These are phyloP conservation scores for Pichia cephalocereana DNA, from an alignment of 805 yeast species.

Conservation along the genomic window DNA sequence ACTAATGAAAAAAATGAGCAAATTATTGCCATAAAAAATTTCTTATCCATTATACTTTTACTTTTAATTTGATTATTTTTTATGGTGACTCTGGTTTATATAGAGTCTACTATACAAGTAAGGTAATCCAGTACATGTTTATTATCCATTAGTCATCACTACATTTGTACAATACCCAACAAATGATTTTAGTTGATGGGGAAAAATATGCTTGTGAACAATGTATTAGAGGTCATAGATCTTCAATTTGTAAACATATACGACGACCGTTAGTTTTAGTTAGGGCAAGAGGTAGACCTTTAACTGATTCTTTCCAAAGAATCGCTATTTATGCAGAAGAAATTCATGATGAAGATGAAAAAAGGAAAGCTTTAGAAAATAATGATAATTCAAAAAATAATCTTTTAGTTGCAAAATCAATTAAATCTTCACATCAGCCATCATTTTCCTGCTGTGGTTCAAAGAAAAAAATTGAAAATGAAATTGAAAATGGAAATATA, in stretches of 20 bases:
- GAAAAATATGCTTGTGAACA: slow-evolving; percentile 76
- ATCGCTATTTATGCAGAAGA: slow-evolving; percentile 49
- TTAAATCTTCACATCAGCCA: neutral
- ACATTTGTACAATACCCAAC: neutral
- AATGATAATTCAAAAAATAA: neutral
- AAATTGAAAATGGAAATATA: no score
- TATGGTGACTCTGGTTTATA: no score
- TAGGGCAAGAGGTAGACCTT: slow-evolving; percentile 83
- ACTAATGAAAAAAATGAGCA: neutral
- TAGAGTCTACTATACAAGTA: neutral
- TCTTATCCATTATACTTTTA: no score
- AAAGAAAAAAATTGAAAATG: neutral
- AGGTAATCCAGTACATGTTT: neutral
- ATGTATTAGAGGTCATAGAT: slow-evolving; percentile 90
- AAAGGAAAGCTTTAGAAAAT: neutral
- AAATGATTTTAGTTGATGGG: slow-evolving; percentile 61
- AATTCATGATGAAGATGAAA: slow-evolving; percentile 2
- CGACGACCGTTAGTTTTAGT: slow-evolving; percentile 76
- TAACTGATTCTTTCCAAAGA: slow-evolving; percentile 46
- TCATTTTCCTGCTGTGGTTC: neutral
- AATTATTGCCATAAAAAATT: neutral
- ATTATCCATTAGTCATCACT: no score
- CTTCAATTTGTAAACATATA: slow-evolving; percentile 78
- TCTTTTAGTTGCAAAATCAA: slow-evolving; percentile 1
- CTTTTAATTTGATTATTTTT: no score